A percentile compares a stretch with the other conserved stretches of the same genome.
phyloP scores from a whole-genome alignment of 2,329 filamentous ascomycete species.

The Zymoseptoria crescenta region DNA sequence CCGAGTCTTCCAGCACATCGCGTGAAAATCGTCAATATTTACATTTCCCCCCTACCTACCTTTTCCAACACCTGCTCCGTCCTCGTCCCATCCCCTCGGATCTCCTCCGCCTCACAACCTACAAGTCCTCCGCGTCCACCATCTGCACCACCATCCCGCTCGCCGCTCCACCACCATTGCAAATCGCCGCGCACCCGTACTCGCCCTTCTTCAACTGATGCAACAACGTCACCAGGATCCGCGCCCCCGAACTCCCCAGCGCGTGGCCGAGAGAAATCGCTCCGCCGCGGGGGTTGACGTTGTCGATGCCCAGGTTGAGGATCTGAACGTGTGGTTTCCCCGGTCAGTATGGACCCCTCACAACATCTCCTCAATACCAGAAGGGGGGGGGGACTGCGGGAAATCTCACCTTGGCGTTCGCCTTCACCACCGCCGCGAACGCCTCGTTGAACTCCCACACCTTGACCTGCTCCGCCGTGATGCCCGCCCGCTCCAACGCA shows the following conservation, averaged over 20 bases:
- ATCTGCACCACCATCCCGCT: constrained; percentile 85
- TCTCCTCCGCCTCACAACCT: background rate
- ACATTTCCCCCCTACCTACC: background rate
- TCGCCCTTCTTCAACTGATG: constrained; percentile 88
- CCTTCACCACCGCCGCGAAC: constrained; percentile 90
- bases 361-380: background rate
- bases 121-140: constrained; percentile 46
- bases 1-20: background rate
- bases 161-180: constrained; percentile 90
- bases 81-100: too few species aligned
- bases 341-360: constrained; percentile 11
- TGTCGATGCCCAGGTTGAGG: constrained; percentile 68
- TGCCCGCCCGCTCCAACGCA: constrained; percentile 78
- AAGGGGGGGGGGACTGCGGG: background rate
- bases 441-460: constrained; percentile 99
- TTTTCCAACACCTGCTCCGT: too few species aligned
- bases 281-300: constrained; percentile 80
- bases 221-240: constrained; percentile 81
- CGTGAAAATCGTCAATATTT: background rate
- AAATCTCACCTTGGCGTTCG: constrained; percentile 68
- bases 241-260: constrained; percentile 83
- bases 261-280: constrained; percentile 90
- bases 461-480: constrained; percentile 83
- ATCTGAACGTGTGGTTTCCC: constrained; percentile 52
- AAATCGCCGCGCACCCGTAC: constrained; percentile 92